Evolutionary conservation across 2,329 filamentous ascomycete species (phyloP).

Genomic region (Drechslera avenae): DNA sequence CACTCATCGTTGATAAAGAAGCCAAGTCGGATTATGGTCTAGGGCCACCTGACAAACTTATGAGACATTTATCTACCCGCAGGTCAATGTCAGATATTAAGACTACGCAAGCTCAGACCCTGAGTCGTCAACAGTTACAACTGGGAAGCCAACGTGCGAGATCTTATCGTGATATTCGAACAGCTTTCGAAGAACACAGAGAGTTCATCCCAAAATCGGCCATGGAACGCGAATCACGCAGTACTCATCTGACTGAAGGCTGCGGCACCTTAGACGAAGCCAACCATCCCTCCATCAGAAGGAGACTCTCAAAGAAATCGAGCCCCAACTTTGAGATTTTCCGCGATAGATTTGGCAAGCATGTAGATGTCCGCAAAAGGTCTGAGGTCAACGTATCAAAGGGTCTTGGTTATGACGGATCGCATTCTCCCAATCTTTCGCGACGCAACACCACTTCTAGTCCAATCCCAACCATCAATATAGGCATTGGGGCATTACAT

Average conservation of each 20-base stretch:
- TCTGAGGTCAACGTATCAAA: slow-evolving; percentile 18
- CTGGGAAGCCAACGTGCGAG: slow-evolving; percentile 16
- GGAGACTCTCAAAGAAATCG: slow-evolving; percentile 10
- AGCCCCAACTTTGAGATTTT: slow-evolving; percentile 4
- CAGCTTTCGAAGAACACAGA: slow-evolving; percentile 14
- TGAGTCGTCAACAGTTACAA: not conserved
- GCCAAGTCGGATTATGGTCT: slow-evolving; percentile 1
- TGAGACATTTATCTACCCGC: slow-evolving; percentile 21
- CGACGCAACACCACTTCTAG: slow-evolving; percentile 12
- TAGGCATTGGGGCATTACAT: slow-evolving; percentile 23
- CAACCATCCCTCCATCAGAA: slow-evolving; percentile 3
- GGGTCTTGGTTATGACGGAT: slow-evolving; percentile 32
- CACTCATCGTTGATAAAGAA: slow-evolving; percentile 1
- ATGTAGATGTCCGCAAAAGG: slow-evolving; percentile 5
- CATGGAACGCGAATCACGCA: slow-evolving; percentile 16
- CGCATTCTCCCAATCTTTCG: slow-evolving; percentile 23
- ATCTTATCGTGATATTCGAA: slow-evolving; percentile 32
- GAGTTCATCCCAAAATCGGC: slow-evolving; percentile 1
- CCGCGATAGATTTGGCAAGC: slow-evolving; percentile 15
- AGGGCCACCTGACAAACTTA: slow-evolving; percentile 15
- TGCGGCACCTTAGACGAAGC: slow-evolving; percentile 6
- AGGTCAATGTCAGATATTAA: slow-evolving; percentile 27
- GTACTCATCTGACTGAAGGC: slow-evolving; percentile 16
- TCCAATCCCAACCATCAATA: slow-evolving; percentile 10
- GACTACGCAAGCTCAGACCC: slow-evolving; percentile 15